A percentile compares a stretch with the other conserved stretches of the same genome.
These are phyloP conservation scores for Haberlea rhodopensis DNA, from an alignment of 257 asterid genomes.

Conservation along the genomic window DNA sequence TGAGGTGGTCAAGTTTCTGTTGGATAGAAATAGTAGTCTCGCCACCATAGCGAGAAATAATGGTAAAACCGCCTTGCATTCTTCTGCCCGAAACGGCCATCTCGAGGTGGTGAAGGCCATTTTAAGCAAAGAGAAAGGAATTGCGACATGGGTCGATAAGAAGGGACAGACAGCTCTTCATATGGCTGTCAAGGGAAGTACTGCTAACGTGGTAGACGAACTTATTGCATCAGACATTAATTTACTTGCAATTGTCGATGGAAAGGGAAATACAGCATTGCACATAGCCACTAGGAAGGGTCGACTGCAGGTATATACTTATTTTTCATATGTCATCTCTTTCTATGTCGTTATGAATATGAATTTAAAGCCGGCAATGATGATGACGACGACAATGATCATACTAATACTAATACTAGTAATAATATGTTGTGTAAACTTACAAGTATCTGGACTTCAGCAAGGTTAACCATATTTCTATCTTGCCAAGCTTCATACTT, in stretches of 20 bases:
- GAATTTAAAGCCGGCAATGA: too few species aligned
- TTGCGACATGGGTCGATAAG: constrained; percentile 57
- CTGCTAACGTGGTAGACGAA: constrained; percentile 46
- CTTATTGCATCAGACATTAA: constrained; percentile 42
- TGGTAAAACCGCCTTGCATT: constrained; percentile 69
- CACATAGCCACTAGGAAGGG: constrained; percentile 74
- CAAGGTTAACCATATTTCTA: too few species aligned
- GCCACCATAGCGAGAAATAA: constrained; percentile 68
- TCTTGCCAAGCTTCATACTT: background rate
- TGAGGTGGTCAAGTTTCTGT: constrained; percentile 54
- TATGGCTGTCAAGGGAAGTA: constrained; percentile 72
- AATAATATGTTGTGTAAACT: too few species aligned
- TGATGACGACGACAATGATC: too few species aligned
- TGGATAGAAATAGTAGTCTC: constrained; percentile 54
- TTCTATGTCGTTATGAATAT: too few species aligned
- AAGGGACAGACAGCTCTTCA: constrained; percentile 89
- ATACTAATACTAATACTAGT: too few species aligned
- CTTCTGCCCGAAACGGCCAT: constrained; percentile 72
- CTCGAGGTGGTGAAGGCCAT: constrained; percentile 60
- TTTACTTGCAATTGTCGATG: constrained; percentile 45
- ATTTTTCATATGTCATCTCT: background rate
- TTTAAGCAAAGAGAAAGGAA: constrained; percentile 54
- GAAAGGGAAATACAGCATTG: constrained; percentile 65
- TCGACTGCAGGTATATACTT: constrained; percentile 47
- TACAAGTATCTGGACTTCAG: too few species aligned